Conservation (phyloP, 1,139 yeast genomes). For the Cylindricascospora bacillispora region DNA sequence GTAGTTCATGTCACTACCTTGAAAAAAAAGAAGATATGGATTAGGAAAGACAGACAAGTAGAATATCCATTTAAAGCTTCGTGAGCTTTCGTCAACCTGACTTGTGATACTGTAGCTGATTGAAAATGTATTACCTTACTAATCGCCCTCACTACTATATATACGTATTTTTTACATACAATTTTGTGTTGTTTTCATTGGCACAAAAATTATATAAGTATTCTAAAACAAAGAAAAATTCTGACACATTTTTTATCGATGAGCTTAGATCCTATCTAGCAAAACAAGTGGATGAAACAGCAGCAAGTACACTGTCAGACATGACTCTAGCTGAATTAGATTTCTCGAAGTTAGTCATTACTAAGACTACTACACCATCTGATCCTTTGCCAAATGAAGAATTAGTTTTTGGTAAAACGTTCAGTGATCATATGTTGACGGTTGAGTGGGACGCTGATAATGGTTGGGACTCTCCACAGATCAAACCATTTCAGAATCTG, state of each 20-base stretch:
- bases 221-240: no score
- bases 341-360: slow-evolving; percentile 52
- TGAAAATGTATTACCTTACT: no score
- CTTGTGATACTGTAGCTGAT: not conserved
- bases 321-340: slow-evolving; percentile 37
- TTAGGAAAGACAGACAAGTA: slow-evolving; percentile 62
- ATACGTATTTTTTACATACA: no score
- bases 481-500: slow-evolving; percentile 71
- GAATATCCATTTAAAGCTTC: slow-evolving; percentile 64
- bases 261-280: no score
- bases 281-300: no score
- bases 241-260: no score
- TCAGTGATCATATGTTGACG: slow-evolving; percentile 84
- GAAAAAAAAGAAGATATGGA: slow-evolving; percentile 85
- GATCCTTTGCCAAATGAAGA: slow-evolving; percentile 56
- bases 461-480: slow-evolving; percentile 84
- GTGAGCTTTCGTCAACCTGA: not conserved
- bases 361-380: slow-evolving; percentile 49
- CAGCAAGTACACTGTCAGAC: no score
- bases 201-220: no score
- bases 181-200: slow-evolving; percentile 1
- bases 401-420: slow-evolving; percentile 73
- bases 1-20: slow-evolving; percentile 75
- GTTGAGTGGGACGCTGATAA: slow-evolving; percentile 63
- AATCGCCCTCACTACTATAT: no score